Evolutionary conservation across 2,329 filamentous ascomycete genomes (phyloP).

Genomic region (Camptophora hylomeconis): DNA sequence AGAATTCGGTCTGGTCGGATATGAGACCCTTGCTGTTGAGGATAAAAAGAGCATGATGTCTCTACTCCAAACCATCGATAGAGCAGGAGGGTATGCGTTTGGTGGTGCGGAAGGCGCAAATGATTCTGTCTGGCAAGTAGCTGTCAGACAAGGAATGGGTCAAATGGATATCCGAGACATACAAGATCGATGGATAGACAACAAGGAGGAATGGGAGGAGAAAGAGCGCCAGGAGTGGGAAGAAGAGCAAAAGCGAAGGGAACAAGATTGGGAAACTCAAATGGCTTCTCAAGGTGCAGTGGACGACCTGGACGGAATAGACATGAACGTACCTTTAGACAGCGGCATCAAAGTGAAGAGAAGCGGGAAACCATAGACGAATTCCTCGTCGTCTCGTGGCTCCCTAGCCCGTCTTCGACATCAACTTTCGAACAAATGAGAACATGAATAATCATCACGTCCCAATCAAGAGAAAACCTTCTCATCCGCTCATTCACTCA

Average conservation of each 20-base stretch:
- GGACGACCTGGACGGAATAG: constrained; percentile 16
- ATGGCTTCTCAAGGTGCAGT: no score
- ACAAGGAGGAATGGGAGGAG: constrained; percentile 76
- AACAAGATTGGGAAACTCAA: no score
- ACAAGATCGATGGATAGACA: constrained; percentile 90
- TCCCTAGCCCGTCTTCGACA: no score
- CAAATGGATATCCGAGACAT: constrained; percentile 76
- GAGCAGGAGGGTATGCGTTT: constrained; percentile 87
- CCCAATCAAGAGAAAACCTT: no score
- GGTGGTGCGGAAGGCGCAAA: constrained; percentile 82
- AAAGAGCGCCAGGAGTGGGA: constrained; percentile 63
- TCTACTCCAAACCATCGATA: constrained; percentile 74
- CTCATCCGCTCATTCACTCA: no score
- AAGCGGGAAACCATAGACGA: constrained; percentile 3
- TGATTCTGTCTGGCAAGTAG: constrained; percentile 92
- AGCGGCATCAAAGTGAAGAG: constrained; percentile 53
- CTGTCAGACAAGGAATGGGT: constrained; percentile 60
- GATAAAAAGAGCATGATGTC: constrained; percentile 97
- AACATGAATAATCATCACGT: no score
- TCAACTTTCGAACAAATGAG: no score
- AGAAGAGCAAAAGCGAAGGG: constrained; percentile 50
- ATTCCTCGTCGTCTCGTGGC: neutral
- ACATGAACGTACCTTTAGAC: constrained; percentile 37
- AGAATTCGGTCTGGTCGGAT: constrained; percentile 77
- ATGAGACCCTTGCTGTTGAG: constrained; percentile 89